Base-by-base conservation (phyloP, 192 early-diverging fungal genomes). In the Backusella circina region DNA sequence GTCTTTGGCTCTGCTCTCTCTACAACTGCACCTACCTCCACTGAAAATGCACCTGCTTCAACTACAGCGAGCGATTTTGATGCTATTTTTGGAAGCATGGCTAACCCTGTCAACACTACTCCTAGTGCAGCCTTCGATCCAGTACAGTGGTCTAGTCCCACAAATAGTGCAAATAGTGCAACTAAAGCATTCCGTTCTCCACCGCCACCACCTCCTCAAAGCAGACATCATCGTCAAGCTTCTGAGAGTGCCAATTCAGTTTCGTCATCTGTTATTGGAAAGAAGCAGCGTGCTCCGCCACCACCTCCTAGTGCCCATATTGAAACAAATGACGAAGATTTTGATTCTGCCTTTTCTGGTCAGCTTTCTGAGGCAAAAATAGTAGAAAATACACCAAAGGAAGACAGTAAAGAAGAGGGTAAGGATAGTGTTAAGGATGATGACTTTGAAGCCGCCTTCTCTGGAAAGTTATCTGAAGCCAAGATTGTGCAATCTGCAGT, bases 321-420 rank as follows among this genome's bases (percentile, higher is more conserved):
- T 31, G 37, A 26, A 9, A 28, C 36, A 12, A 38, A 70, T 28
- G 70, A 72, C 44, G 77, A 72, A 41, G 77, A 73, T 61, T 82
- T 82, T 44, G 81, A 82, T 15, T 36, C 73, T 15, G 77, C 81
- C 9, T 82, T 82, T 65, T 81, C 75, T 38, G 73, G 73, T 61
- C 36, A 41, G n/a, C 65, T 80, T 32, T 71, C 70, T n/a, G 71
- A 77, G 18, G 72, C 68, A 16, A 81, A 73, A 54, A 50, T 73
- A 18, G 66, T 68, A 18, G 39, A 38, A 10, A 38, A 37, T 10
- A 33, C 30, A 10, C n/a, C 32, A 21, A 68, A 68, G n/a, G 67
- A 68, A 41, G 69, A 70, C 3, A 41, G 0, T 15, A 41, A 41
- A 15, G 13, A 23, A 1, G 67, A 26, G 16, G 12, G 15, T 15